Base-by-base conservation (phyloP, 2,329 filamentous ascomycete species). In the Penicillium janthinellum region DNA sequence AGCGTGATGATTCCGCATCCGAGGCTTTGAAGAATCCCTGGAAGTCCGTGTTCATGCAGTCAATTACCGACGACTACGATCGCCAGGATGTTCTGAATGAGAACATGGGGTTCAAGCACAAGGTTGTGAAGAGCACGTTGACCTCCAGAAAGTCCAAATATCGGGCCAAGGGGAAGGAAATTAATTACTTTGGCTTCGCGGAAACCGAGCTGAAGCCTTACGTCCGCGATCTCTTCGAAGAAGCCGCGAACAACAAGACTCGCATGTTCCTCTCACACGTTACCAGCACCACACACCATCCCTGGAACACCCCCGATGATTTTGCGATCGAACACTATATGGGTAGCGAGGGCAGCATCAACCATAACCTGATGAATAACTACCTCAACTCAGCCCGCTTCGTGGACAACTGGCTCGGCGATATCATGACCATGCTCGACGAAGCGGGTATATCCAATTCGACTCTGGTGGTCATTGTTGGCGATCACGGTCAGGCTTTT, bases 391-490 rank as follows among this genome's bases (percentile, higher is more conserved):
- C 78, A 22, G 72, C 78, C 41, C 74, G 73, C 34, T 81, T 79
- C 63, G 74, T 75, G 45, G 79, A 81, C 59, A 60, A 66, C n/a
- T 81, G 79, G 79, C 68, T 81, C 7, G 75, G 75, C 41, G 70
- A 78, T 34, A 66, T 81, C 22, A 70, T 81, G 64, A 68, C 71
- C 42, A 66, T 80, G 56, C 70, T 81, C 7, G 77, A 82, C 28
- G 75, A 81, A 37, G 65, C 73, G 3, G 78, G 76, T 25, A 76
- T 81, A 15, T 73, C 78, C 14, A 76, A 81, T 57, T 74, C 78
- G 60, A 82, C 79, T 5, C 69, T 82, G 5, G 75, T 82, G 1
- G 77, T 82, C 2, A 66, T 81, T n/a, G 73, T 80, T 5, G 80
- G 80, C 17, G 80, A 82, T 62, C 78, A 77, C 60, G 78, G 78